phyloP scores from a whole-genome alignment of 345 rosid genomes.

The Gossypium longicalyx region DNA sequence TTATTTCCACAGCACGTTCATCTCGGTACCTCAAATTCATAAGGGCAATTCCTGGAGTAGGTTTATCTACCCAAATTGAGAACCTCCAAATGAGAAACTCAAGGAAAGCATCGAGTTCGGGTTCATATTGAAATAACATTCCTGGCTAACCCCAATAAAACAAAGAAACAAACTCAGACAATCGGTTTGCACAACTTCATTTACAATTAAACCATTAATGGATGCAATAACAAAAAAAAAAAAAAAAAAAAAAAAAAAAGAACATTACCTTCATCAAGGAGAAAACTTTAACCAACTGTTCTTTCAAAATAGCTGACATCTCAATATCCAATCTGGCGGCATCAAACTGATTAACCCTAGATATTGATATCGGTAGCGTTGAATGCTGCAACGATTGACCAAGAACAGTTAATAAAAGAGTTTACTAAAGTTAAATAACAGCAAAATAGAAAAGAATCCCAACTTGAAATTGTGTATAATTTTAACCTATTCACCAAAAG shows the following conservation, averaged over 20 bases:
- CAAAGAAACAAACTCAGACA: conserved; percentile 27
- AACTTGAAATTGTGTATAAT: not conserved
- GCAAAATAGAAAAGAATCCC: not conserved
- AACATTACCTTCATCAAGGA: conserved; percentile 73
- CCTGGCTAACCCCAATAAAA: conserved; percentile 84
- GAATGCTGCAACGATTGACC: conserved; percentile 39
- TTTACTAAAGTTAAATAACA: not conserved
- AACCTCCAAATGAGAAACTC: conserved; percentile 99
- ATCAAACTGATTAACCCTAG: conserved; percentile 95
- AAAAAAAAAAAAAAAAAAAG: not conserved
- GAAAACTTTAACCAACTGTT: conserved; percentile 93
- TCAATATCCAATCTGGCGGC: conserved; percentile 92
- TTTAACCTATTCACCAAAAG: not conserved
- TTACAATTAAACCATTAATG: not conserved
- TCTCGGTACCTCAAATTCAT: conserved; percentile 94
- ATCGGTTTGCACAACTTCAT: not conserved
- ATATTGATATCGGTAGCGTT: conserved; percentile 59
- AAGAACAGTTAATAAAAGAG: not conserved
- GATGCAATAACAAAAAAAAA: not conserved
- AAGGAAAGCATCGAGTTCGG: conserved; percentile 97
- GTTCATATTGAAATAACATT: conserved; percentile 96
- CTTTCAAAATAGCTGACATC: conserved; percentile 97
- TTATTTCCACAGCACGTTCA: conserved; percentile 53
- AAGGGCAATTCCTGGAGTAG: conserved; percentile 92
- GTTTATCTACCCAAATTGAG: conserved; percentile 99